Base-by-base conservation (phyloP, 176 grass and related monocot species). In the Saccharum officinarum region DNA sequence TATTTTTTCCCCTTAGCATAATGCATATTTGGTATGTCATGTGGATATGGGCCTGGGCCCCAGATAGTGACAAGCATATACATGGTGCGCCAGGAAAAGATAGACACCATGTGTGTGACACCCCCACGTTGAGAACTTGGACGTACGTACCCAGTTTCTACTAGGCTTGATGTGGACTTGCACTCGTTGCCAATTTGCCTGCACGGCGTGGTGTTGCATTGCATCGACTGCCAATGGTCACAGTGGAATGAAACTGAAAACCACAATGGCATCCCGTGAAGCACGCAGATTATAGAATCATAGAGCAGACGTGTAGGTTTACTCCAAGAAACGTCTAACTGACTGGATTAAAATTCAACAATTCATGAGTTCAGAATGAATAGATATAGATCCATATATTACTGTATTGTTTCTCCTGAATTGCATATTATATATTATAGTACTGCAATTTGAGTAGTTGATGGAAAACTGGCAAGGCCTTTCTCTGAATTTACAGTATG, bases 41-140 rank as follows among this genome's bases (percentile, higher is more conserved):
- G 16, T 82, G 60, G 47, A 82, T 69, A 82, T 70, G 62, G 62
- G 25, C 9, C 7, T 49, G 46, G 34, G 50, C 17, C 34, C 71
- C 49, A 59, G 16, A 69, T 44, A 75, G 37, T 40, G 63, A 82
- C 49, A 15, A 36, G 37, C 79, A 70, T 9, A 77, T 41, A 23
- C 47, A 57, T 69, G 45, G 47, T 82, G 71, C 69, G 3, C 6
- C 25, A 81, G 36, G 25, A 45, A 79, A 87, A 82, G 69, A 67
- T 41, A 67, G 31, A 41, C 34, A 33, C 2, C 68, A 31, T 50
- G 60, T n/a, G 20, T 64, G 31, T 63, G 59, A 62, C 39, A 23
- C 54, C 52, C 44, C 31, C 57, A 57, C 44, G 83, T 54, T 63
- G 33, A 16, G 30, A 73, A 26, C 14, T 33, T 77, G 34, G 55